Base-by-base conservation (phyloP, 2,329 filamentous ascomycete species). In the Fonsecaea pedrosoi region DNA sequence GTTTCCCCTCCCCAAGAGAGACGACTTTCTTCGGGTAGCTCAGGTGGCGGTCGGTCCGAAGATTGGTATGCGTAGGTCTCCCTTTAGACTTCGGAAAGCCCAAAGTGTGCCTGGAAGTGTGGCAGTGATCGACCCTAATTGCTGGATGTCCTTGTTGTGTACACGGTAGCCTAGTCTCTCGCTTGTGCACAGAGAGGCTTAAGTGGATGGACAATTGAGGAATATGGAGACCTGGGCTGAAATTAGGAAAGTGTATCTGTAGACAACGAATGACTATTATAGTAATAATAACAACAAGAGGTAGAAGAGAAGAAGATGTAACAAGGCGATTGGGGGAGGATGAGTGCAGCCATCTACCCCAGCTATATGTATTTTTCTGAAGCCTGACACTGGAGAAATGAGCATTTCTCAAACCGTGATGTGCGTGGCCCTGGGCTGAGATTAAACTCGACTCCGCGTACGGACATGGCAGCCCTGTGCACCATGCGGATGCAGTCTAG, bases 311-410 rank as follows among this genome's bases (percentile, higher is more conserved):
- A 21, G n/a, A 32, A 56, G 12, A 9, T 34, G 12, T 21, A 30
- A 53, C 15, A 10, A 53, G 34, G 34, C 13, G 59, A 32, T 54
- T 40, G 34, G 15, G 34, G 38, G 59, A 61, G 18, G 15, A 18
- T 60, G 35, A 40, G 34, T 15, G 12, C 48, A 40, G 59, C 25
- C 57, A 34, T 48, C 35, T 54, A 15, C 42, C 45, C 42, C 38
- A 54, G 48, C 32, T 56, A 57, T 62, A 62, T 56, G 60, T 38
- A 21, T 25, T 48, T 48, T 37, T 35, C 54, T 60, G 55, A 64
- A 42, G 61, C 35, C 55, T 64, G 65, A 54, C 60, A 55, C 42
- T 55, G 25, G n/a, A 45, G 65, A 64, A 67, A 67, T 64, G 54
- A 64, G 57, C 30, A 54, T 42, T 61, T 61, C 59, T 53, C 12